These are phyloP conservation scores for Tulasnella sp. DNA, from an alignment of 768 basidiomycete species.

Conservation along the genomic window DNA sequence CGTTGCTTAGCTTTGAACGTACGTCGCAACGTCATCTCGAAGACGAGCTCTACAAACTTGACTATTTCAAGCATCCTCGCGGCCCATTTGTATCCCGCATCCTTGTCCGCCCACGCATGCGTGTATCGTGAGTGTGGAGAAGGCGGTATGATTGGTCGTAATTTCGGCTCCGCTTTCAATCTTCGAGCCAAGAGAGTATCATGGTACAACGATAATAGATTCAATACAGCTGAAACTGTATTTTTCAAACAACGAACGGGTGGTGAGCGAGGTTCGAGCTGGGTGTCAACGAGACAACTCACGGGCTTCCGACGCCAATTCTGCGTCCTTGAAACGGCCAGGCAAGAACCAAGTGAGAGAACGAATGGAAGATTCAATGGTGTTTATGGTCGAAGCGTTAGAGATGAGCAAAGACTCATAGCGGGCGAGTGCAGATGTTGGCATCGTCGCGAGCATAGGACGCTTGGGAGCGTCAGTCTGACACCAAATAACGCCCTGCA, in stretches of 20 bases:
- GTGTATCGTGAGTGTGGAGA: slow-evolving; percentile 83
- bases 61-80: slow-evolving; percentile 64
- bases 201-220: slow-evolving; percentile 85
- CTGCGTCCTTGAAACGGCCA: slow-evolving; percentile 94
- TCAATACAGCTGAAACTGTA: slow-evolving; percentile 76
- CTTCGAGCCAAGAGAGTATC: slow-evolving; percentile 75
- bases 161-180: slow-evolving; percentile 46
- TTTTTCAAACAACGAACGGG: too few species aligned
- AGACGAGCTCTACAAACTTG: slow-evolving; percentile 65
- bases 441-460: background rate
- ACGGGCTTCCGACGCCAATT: slow-evolving; percentile 90
- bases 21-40: slow-evolving; percentile 79
- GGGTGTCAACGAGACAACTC: slow-evolving; percentile 32
- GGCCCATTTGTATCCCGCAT: slow-evolving; percentile 61
- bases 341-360: slow-evolving; percentile 93
- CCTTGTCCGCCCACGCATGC: slow-evolving; percentile 66
- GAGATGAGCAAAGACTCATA: slow-evolving; percentile 77
- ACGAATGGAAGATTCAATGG: slow-evolving; percentile 70
- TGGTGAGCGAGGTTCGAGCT: background rate
- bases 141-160: slow-evolving; percentile 61
- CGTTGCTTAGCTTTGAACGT: slow-evolving; percentile 42
- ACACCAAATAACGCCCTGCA: too few species aligned
- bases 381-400: slow-evolving; percentile 48
- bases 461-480: too few species aligned
- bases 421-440: slow-evolving; percentile 25